Base-by-base conservation (phyloP, 495 filamentous ascomycete genomes). In the Immersiella caudata region DNA sequence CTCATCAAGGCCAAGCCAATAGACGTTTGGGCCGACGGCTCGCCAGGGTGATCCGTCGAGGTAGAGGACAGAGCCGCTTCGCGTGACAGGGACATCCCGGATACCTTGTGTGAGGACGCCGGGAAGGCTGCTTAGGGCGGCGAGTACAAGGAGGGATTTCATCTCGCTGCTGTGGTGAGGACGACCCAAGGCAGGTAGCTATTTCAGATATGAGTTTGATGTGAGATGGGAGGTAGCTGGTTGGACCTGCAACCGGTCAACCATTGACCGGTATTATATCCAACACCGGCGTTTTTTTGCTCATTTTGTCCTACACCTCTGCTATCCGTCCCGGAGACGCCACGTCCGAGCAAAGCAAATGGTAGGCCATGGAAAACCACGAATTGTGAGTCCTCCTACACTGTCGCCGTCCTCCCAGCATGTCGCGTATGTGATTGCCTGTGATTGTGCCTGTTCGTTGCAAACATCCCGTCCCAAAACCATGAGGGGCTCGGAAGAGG, bases 1-100 rank as follows among this genome's bases (percentile, higher is more conserved):
- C 75, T 87, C 83, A 68, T 87, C 84, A 0, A 87, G 79, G 1
- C 85, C 84, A 22, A 86, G 77, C 85, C 85, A 86, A 74, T 87
- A 87, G 8, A 86, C 78, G 66, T 87, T 87, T 8, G 81, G 80
- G 0, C 83, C 85, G 49, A 81, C 79, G 1, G 81, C 82, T 59
- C 81, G 83, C 80, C 80, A 87, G 18, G 66, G 75, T 67, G 81
- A 79, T 29, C 79, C 79, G 46, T 76, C 68, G 18, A 85, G 75
- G 6, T 72, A 60, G 11, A 85, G 76, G 22, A 70, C 62, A 8
- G 79, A 78, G 51, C 83, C 83, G 11, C 79, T 67, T 62, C 84
- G 78, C 7, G 73, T 74, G 57, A 85, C 55, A 21, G 35, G 68
- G 2, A 55, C 8, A 33, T 67, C 64, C 20, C 63, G 64, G 62